Evolutionary conservation across 2,329 filamentous ascomycete genomes (phyloP).

Genomic region (Elsinoe necatrix): DNA sequence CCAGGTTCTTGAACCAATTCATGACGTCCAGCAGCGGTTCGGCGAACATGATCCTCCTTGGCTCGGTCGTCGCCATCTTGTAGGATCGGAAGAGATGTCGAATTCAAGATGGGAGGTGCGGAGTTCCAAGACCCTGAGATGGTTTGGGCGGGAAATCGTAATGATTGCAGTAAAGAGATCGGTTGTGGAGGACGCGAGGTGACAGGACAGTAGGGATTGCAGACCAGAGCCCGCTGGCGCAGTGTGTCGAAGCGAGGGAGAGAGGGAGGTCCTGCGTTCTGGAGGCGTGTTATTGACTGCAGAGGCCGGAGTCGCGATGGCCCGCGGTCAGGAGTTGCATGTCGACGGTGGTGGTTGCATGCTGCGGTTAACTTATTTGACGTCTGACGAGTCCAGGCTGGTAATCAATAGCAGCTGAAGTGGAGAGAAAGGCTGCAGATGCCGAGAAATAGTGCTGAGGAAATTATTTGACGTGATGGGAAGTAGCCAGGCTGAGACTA

Average conservation of each 20-base stretch:
- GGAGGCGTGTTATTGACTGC: neutral
- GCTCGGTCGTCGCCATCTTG: neutral
- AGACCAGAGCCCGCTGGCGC: slow-evolving; percentile 1
- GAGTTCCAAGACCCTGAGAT: neutral
- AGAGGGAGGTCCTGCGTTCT: neutral
- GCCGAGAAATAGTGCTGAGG: neutral
- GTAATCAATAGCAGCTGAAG: neutral
- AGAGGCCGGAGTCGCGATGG: neutral
- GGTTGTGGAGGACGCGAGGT: too few relatives aligned
- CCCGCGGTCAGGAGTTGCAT: slow-evolving; percentile 6
- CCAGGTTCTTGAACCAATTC: slow-evolving; percentile 9
- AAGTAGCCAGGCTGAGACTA: neutral
- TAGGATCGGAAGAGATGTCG: neutral
- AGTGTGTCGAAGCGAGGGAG: neutral
- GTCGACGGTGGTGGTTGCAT: neutral
- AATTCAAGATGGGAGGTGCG: neutral
- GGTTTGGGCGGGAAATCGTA: neutral
- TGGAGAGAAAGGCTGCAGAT: neutral
- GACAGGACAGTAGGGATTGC: neutral
- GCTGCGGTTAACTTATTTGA: neutral
- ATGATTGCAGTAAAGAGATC: neutral
- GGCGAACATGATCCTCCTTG: slow-evolving; percentile 11
- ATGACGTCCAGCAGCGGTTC: slow-evolving; percentile 10
- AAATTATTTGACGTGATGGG: neutral
- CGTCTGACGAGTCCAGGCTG: neutral